Evolutionary conservation across 2,329 filamentous ascomycete species (phyloP), one percentile per base, ranked within the genome.

Genomic region (Stemphylium vesicarium): DNA sequence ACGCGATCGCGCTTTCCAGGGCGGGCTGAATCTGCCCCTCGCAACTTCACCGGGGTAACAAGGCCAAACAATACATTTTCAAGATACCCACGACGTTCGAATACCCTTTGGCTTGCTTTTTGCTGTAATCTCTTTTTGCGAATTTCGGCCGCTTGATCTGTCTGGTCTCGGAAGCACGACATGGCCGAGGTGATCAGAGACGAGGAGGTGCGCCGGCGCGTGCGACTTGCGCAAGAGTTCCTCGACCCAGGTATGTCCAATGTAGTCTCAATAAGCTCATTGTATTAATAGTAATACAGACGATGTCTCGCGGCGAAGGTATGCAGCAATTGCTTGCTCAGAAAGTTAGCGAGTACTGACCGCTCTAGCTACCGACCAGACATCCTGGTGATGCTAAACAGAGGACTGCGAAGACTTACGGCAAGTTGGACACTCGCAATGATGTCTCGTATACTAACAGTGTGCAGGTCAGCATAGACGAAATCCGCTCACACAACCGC

Each of bases 211-310:
- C 85, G 87, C 67, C 88, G 96, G 79, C 91, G 92, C 69, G 86
- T 96, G 75, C 89, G 92, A 68, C 86, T 89, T 62, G 92, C 92
- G n/a, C 85, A 89, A 68, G 93, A 97, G 75, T 97, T 98, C 72
- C 86, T 98, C 38, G 94, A 97, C 81, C 94, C 94, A 57, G 88
- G 92, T 96, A 84, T 70, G 88, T 77, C 39, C 8, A 2, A 4
- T 31, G 5, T 22, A 31, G 15, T 32, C 16, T 11, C 12, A 11
- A 37, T 31, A 20, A 16, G 9, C 16, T 7, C 9, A 9, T 33
- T 15, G 36, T 31, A 49, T 71, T 77, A 57, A 77, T 57, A 36
- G 40, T 35, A 36, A 20, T 38, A 20, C 55, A 87, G 84, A 77
- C 64, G 84, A 87, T 77, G 80, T 80, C 20, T 77, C 81, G 58